Evolutionary conservation across 257 asterid species (phyloP), one percentile per base, ranked within the genome.

Genomic region (Jacaranda copaia): DNA sequence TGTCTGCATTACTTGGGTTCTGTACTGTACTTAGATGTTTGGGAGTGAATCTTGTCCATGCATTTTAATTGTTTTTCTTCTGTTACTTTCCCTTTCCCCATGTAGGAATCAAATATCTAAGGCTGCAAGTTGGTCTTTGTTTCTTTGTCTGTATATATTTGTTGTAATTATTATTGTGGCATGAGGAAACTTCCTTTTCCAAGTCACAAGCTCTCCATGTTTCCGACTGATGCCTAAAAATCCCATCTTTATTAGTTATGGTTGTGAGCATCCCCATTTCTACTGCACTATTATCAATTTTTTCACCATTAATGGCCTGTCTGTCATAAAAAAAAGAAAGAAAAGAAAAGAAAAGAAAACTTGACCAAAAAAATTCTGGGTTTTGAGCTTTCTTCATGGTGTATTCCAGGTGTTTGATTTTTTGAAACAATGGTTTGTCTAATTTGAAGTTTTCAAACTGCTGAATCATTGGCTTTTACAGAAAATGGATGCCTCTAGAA

Each of bases 391-490:
- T 19, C 55, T 48, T 43, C 13, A 11, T 46, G 38, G 67, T 55
- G 48, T 65, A 25, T 42, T 48, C 3, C 1, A 59, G 76, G 76
- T 74, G 72, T 74, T 60, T 74, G 69, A 60, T 79, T 15, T 59
- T 5, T 68, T 68, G 76, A 20, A 16, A 1, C 40, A 60, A 32
- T 65, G 76, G 36, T 20, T 51, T 49, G n/a, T 52, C 46, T 80
- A 40, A 61, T 74, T 80, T 80, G 84, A 68, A 75, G 77, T 69
- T 69, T 75, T 53, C 57, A 62, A 25, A 11, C 5, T 51, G 63
- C 63, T 61, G 69, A 57, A 66, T 15, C 42, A 8, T 61, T 56
- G 10, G 35, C 3, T 36, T 46, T 36, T n/a, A 15, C 76, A 58
- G 70, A 12, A 65, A 69, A 82, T 77, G 82, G 68, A 62, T 62